Evolutionary conservation across 2,329 filamentous ascomycete genomes (phyloP), one percentile per base, ranked within the genome.

Genomic region (Aspergillus oerlinghausenensis): DNA sequence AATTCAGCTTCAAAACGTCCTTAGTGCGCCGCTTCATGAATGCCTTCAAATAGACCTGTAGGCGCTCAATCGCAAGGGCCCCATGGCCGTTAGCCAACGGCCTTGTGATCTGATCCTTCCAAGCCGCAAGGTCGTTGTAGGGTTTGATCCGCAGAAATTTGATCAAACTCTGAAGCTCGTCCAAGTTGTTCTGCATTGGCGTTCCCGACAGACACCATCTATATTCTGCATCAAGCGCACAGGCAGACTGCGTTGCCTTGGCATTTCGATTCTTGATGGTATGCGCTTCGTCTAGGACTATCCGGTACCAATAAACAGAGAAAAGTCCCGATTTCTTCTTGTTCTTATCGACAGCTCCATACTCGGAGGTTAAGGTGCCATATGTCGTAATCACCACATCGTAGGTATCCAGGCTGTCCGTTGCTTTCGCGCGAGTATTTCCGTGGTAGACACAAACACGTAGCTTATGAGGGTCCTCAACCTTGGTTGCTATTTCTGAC

Each of bases 1-100:
- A 90, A 10, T 90, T 90, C 65, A 91, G 83, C 75, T 94, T 96
- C 59, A 99, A 78, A n/a, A 99, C 90, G 23, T 96, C 92, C 75
- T 99, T 99, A 8, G 92, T 97, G 45, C 94, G 86, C n/a, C 94
- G 87, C 78, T 97, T 96, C 94, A 99, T 99, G 77, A 96, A 96
- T 55, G 92, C 93, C 54, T 89, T 88, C 3, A 99, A 79, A 59
- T 96, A 86, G 55, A 88, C 86, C 64, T 96, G 92, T 32, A 99
- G 79, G 48, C 94, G 85, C 51, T 87, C 84, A 71, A 99, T 95
- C 17, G 94, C 93, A 56, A 97, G 83, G 54, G 92, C 89, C 10
- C 93, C 94, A 59, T 89, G 88, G 7, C 92, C 92, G 59, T 89
- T 90, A 77, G 93, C 96, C 83, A 99, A 85, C 0, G 94, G 94